Evolutionary conservation across 176 grass and related monocot species (phyloP), one percentile per base, ranked within the genome.

Genomic region (Carex myosuroides): DNA sequence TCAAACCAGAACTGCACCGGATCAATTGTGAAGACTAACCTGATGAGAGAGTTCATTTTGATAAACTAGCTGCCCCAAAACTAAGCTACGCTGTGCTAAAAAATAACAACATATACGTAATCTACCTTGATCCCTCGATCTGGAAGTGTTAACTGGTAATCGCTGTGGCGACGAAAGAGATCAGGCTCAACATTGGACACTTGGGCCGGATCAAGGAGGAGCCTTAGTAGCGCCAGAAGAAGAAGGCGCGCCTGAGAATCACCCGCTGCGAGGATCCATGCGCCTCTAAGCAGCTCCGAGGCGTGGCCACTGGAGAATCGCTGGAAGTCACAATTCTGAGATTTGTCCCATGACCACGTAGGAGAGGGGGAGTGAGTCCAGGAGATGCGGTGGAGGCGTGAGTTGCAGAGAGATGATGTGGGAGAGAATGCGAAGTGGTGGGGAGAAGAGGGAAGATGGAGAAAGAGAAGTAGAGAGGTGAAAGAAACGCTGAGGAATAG

Each of bases 81-180:
- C 60, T 13, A 32, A 80, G 3, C 10, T 39, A 60, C 13, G 44
- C 30, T 63, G 30, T 56, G 8, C 17, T 63, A 42, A 42, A 64
- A 37, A 13, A 2, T 35, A 67, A 35, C 24, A 30, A 50, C 54
- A 78, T 22, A 2, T 62, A n/a, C 5, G 29, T 46, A 8, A 83
- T 7, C 7, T 75, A 84, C 41, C 81, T 58, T 84, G 81, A 88
- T 65, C 57, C 72, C 81, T 26, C n/a, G 26, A 68, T 65, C 21
- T 8, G 80, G 48, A 6, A 84, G 16, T 11, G 80, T 44, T 17
- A 68, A 26, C 53, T 84, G 81, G 81, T 88, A 88, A 33, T 88
- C 73, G 32, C 70, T 84, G 48, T 88, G 87, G 16, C 87, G 87
- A 12, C 54, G 80, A 70, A 88, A 88, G 8, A 88, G 87, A 83